Conservation (phyloP, 495 filamentous ascomycete species). For the Aspergillus biplanus region DNA sequence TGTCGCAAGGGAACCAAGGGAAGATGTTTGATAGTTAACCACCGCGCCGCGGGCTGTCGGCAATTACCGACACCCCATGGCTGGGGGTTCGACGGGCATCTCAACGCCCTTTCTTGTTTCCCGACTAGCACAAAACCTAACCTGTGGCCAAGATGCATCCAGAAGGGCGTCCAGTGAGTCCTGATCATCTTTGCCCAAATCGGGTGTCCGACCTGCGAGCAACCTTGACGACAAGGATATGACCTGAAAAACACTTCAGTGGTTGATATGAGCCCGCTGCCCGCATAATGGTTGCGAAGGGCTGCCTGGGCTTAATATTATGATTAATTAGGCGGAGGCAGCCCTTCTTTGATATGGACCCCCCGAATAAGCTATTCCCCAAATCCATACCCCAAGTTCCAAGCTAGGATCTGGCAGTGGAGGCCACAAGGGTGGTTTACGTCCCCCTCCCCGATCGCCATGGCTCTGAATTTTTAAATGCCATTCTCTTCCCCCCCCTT, state of each 20-base stretch:
- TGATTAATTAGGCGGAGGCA: too few species aligned
- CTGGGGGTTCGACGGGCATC: background rate
- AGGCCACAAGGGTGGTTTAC: constrained; percentile 1
- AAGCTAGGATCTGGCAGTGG: background rate
- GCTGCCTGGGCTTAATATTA: background rate
- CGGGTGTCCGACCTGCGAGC: constrained; percentile 4
- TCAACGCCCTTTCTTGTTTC: background rate
- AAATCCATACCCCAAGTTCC: background rate
- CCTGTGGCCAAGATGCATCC: background rate
- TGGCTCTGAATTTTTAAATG: background rate
- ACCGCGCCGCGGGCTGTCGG: background rate
- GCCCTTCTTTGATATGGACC: background rate
- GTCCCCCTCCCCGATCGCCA: constrained; percentile 3
- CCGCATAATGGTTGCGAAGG: too few species aligned
- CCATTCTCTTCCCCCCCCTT: background rate
- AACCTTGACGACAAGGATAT: background rate
- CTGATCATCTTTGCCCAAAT: background rate
- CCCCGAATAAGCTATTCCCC: background rate
- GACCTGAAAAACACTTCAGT: background rate
- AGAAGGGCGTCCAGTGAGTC: background rate
- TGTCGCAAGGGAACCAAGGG: background rate
- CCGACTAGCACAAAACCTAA: background rate
- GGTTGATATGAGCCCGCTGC: background rate
- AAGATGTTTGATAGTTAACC: background rate
- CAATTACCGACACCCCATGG: background rate